Evolutionary conservation across 768 basidiomycete genomes (phyloP).

Genomic region (Terana coerulea): DNA sequence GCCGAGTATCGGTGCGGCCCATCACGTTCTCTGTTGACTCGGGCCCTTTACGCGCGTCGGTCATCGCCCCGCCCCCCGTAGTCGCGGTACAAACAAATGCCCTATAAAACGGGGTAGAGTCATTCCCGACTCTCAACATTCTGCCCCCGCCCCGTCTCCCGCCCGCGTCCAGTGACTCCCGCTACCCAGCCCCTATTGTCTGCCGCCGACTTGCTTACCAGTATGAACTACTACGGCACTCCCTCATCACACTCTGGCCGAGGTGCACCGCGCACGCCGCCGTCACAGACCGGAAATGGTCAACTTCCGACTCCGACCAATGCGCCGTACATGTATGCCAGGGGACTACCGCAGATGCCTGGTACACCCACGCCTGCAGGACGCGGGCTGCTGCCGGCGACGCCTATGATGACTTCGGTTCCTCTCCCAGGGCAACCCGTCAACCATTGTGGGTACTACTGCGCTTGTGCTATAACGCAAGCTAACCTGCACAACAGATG

Average conservation of each 20-base stretch:
- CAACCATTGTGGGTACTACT: background rate
- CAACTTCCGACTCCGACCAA: slow-evolving; percentile 12
- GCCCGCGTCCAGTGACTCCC: background rate
- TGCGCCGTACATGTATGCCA: slow-evolving; percentile 17
- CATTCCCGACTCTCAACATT: background rate
- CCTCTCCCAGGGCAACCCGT: background rate
- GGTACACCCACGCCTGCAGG: slow-evolving; percentile 9
- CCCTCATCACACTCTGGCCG: slow-evolving; percentile 3
- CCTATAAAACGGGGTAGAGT: slow-evolving; percentile 9
- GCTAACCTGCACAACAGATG: background rate
- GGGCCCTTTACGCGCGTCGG: slow-evolving; percentile 12
- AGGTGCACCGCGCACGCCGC: slow-evolving; percentile 1
- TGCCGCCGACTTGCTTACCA: background rate
- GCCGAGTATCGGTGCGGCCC: background rate
- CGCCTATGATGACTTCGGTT: slow-evolving; percentile 8
- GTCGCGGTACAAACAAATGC: background rate
- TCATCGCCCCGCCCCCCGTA: background rate
- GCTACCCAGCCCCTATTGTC: background rate
- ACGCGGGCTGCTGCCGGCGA: slow-evolving; percentile 7
- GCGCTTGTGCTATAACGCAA: background rate
- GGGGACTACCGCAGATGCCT: slow-evolving; percentile 14
- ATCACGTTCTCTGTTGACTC: slow-evolving; percentile 3
- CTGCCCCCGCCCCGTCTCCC: background rate
- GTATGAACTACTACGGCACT: background rate
- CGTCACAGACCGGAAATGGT: slow-evolving; percentile 3